Evolutionary conservation across 2,329 filamentous ascomycete species (phyloP).

Genomic region (Cytospora piceae): DNA sequence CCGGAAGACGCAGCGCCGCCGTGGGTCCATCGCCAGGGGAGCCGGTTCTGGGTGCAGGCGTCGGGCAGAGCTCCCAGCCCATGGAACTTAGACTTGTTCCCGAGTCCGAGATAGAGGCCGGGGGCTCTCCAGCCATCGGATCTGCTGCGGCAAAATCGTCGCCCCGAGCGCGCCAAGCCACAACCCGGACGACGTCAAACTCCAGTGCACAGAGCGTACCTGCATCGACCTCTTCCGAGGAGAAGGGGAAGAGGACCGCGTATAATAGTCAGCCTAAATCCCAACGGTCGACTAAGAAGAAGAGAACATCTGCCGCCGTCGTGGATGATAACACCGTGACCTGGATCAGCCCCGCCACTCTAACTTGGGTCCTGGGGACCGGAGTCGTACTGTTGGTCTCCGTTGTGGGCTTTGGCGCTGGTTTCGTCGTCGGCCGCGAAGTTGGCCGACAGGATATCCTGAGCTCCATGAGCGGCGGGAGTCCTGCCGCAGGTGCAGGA

Average conservation of each 20-base stretch:
- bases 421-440: constrained; percentile 69
- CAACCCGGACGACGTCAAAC: constrained; percentile 37
- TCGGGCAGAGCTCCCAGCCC: constrained; percentile 55
- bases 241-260: constrained; percentile 56
- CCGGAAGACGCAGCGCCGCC: constrained; percentile 58
- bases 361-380: constrained; percentile 68
- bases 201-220: constrained; percentile 38
- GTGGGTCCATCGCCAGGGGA: constrained; percentile 41
- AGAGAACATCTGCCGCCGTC: constrained; percentile 49
- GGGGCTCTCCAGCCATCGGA: constrained; percentile 33
- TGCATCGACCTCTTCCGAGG: constrained; percentile 37
- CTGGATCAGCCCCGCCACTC: constrained; percentile 60
- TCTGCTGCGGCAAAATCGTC: constrained; percentile 34
- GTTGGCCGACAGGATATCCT: constrained; percentile 64
- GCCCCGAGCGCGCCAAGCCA: constrained; percentile 23
- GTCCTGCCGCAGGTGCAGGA: constrained; percentile 39
- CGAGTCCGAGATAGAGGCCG: constrained; percentile 61
- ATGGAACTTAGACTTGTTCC: constrained; percentile 63
- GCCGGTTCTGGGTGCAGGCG: constrained; percentile 41
- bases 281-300: constrained; percentile 61
- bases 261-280: constrained; percentile 40
- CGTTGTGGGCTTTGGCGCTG: constrained; percentile 70
- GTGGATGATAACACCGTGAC: constrained; percentile 44
- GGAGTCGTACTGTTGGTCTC: constrained; percentile 70
- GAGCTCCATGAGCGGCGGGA: constrained; percentile 43